A percentile compares a stretch with the other conserved stretches of the same genome.
These are phyloP conservation scores for Multifurca ochricompacta DNA, from an alignment of 768 basidiomycete genomes.

Conservation along the genomic window DNA sequence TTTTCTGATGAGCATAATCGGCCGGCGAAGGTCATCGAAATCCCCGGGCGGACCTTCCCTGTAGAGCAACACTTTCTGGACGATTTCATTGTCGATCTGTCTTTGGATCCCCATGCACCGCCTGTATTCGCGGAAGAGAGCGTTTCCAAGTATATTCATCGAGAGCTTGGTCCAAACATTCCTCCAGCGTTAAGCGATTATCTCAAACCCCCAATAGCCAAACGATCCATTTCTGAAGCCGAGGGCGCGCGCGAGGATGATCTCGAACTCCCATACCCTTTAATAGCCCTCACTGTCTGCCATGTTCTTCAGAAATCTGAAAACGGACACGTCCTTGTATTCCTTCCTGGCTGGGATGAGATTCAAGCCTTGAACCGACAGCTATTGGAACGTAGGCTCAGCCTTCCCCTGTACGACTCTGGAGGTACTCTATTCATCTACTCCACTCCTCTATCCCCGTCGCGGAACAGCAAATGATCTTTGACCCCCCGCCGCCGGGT, in stretches of 20 bases:
- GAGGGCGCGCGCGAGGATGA: conserved; percentile 42
- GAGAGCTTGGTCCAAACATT: conserved; percentile 46
- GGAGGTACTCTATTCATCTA: conserved; percentile 62
- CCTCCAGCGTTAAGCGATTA: conserved; percentile 15
- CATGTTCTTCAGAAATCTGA: conserved; percentile 67
- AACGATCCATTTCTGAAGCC: neutral
- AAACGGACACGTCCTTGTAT: conserved; percentile 84
- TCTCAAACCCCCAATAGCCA: conserved; percentile 13
- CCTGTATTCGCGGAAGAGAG: conserved; percentile 70
- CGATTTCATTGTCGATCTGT: conserved; percentile 54
- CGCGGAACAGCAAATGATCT: conserved; percentile 82
- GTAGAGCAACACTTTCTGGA: conserved; percentile 78
- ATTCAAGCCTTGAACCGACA: conserved; percentile 64
- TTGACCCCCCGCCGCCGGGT: conserved; percentile 70
- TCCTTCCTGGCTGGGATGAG: conserved; percentile 92
- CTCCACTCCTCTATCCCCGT: conserved; percentile 88
- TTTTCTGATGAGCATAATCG: conserved; percentile 57
- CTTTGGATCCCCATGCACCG: conserved; percentile 29
- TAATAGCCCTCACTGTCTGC: conserved; percentile 75
- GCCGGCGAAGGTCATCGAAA: conserved; percentile 63
- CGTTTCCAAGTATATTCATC: conserved; percentile 62
- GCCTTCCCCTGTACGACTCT: conserved; percentile 53
- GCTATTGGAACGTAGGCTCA: conserved; percentile 44
- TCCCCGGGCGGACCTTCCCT: conserved; percentile 90
- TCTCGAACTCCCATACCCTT: conserved; percentile 69